These are phyloP conservation scores for Helotiales sp. DNA, from an alignment of 2,329 filamentous ascomycete genomes.

Conservation along the genomic window DNA sequence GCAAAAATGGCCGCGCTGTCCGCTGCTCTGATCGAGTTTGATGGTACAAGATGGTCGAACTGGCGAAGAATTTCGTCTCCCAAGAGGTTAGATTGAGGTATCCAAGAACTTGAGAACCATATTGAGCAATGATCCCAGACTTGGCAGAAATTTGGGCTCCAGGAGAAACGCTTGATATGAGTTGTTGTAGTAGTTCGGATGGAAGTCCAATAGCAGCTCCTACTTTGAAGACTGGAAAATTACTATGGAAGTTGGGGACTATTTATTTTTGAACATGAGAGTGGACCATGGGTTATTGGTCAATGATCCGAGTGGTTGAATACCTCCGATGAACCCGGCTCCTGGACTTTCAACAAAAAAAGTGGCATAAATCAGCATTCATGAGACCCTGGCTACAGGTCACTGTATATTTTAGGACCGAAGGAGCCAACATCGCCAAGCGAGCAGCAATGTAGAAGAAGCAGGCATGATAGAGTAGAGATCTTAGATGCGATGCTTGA, in stretches of 20 bases:
- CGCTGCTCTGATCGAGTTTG: background rate
- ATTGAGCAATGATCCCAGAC: background rate
- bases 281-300: no score
- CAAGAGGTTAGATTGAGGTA: background rate
- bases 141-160: background rate
- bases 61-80: background rate
- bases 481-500: background rate
- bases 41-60: background rate
- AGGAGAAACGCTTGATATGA: background rate
- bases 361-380: no score
- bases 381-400: background rate
- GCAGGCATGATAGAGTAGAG: background rate
- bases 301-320: no score
- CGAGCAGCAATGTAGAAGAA: background rate
- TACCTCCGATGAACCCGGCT: no score
- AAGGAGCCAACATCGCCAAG: background rate
- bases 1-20: background rate
- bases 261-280: no score
- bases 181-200: background rate
- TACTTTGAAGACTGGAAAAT: constrained; percentile 1
- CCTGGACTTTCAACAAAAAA: no score
- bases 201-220: background rate
- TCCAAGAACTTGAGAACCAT: background rate
- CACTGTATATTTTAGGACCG: background rate
- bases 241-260: background rate